These are phyloP conservation scores for Podaxis sp. DNA, from an alignment of 768 basidiomycete species.

Conservation along the genomic window DNA sequence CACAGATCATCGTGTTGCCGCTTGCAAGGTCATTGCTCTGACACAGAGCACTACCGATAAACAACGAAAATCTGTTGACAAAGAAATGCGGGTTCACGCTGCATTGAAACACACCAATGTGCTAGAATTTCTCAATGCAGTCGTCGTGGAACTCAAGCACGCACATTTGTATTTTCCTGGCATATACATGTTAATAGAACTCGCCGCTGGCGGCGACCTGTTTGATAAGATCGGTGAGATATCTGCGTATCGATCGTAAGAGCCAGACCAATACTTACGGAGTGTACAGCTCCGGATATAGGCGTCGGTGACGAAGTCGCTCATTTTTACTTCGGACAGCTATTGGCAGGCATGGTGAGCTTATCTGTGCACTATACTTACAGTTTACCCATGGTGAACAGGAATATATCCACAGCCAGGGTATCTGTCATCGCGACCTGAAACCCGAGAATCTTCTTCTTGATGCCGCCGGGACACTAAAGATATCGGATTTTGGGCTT, in stretches of 20 bases:
- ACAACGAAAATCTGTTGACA: constrained; percentile 80
- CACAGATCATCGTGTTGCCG: constrained; percentile 65
- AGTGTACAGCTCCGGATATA: constrained; percentile 75
- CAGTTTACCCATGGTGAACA: constrained; percentile 26
- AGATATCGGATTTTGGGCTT: constrained; percentile 95
- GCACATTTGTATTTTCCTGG: constrained; percentile 66
- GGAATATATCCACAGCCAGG: constrained; percentile 84
- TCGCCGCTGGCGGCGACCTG: constrained; percentile 91
- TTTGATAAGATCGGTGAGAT: constrained; percentile 96
- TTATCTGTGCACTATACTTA: neutral
- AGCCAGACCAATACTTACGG: neutral
- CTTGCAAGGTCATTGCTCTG: constrained; percentile 81
- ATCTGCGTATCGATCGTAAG: neutral
- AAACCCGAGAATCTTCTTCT: constrained; percentile 96
- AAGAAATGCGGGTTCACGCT: constrained; percentile 89
- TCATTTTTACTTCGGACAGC: constrained; percentile 86
- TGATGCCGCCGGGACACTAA: constrained; percentile 79
- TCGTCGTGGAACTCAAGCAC: constrained; percentile 68
- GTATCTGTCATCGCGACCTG: constrained; percentile 94
- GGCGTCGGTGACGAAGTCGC: constrained; percentile 87
- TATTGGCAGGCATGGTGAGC: constrained; percentile 79
- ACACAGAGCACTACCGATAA: constrained; percentile 62
- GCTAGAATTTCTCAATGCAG: constrained; percentile 80
- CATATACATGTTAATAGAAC: constrained; percentile 89
- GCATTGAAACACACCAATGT: constrained; percentile 78